phyloP scores from a whole-genome alignment of 768 basidiomycete genomes.

The Pholiota molesta region DNA sequence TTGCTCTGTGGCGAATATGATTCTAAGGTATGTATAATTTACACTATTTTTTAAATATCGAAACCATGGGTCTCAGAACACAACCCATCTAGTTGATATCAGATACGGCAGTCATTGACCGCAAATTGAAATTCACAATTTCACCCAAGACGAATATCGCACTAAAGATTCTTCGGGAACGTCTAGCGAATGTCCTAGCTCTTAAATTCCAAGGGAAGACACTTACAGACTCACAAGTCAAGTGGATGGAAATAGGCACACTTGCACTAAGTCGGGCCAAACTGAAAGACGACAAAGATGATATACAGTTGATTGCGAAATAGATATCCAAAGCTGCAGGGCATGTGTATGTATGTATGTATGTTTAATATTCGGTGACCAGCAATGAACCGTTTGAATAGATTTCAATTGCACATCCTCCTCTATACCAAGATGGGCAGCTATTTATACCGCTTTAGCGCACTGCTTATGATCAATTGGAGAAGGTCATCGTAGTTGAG shows the following conservation, averaged over 20 bases:
- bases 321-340: not conserved
- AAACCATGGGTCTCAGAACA: not conserved
- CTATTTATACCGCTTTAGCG: conserved; percentile 6
- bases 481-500: conserved; percentile 9
- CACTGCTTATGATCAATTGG: conserved; percentile 12
- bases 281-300: conserved; percentile 33
- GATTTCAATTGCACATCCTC: too few relatives aligned
- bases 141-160: conserved; percentile 76
- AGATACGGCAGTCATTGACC: conserved; percentile 75
- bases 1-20: conserved; percentile 91
- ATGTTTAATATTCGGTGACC: not conserved
- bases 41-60: not conserved
- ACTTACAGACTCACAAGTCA: conserved; percentile 57
- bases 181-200: conserved; percentile 61
- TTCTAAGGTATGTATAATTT: conserved; percentile 57
- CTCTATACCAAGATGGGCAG: too few relatives aligned
- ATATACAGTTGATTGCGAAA: conserved; percentile 8
- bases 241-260: conserved; percentile 78
- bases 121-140: conserved; percentile 77
- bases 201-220: conserved; percentile 67
- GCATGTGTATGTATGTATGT: not conserved
- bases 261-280: conserved; percentile 59
- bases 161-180: conserved; percentile 75
- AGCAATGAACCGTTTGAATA: not conserved
- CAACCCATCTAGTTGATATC: conserved; percentile 60